Evolutionary conservation across 177 flowering plant species (phyloP), one percentile per base, ranked within the genome.

Genomic region (Vitis hybrid): DNA sequence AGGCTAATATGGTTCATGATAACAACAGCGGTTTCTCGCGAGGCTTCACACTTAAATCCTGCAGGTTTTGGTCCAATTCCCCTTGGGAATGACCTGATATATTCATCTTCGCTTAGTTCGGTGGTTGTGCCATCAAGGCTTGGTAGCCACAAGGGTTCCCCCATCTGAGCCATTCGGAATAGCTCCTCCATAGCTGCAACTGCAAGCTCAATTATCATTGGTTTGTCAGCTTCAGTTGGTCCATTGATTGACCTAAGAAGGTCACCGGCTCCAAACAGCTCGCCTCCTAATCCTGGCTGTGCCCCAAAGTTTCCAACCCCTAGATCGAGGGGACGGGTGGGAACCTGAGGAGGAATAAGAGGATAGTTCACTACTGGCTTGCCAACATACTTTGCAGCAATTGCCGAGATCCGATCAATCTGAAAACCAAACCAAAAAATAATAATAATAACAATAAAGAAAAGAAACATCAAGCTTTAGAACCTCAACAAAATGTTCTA

Each of bases 101-200:
- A 96, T 69, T 96, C 99, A 3, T 96, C 97, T 77, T 89, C 93
- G 52, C 72, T 81, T 5, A 96, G 79, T 11, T 80, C 67, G 66
- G 81, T 77, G 1, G 70, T 68, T 5, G 83, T 5, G 49, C 77
- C 81, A 57, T 88, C 90, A 32, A 75, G 62, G 70, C 74, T 80
- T 1, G 83, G 83, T 19, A 84, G 67, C 99, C 99, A 96, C 48
- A 96, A 75, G 2, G 98, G 98, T 12, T 92, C 98, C 2, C 85
- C 91, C 60, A 86, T 64, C 55, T 92, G 97, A 5, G 97, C 91
- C 90, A 96, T 89, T 74, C 92, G 76, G 7, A 87, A 75, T 0
- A 96, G 83, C 65, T 96, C 99, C 71, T 93, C 98, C 98, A 96
- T 93, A 17, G 98, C 99, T 52, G 94, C 95, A 45, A 96, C 97